Conservation (phyloP, 345 rosid species). For the Chamaenerion angustifolium region DNA sequence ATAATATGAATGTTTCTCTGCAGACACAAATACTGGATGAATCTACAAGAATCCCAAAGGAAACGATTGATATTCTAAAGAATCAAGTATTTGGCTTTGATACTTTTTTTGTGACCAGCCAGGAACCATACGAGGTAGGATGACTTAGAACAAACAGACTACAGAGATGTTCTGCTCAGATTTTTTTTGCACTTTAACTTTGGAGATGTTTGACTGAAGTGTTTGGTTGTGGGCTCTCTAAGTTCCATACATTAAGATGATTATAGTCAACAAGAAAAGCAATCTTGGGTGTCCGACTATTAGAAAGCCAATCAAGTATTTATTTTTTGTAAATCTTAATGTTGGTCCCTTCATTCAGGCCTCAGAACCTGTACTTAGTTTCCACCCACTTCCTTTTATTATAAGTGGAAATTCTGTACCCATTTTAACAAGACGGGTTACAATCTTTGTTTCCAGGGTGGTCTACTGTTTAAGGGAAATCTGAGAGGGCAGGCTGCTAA, state of each 20-base stretch:
- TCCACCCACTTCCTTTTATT: background rate
- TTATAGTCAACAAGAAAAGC: no score
- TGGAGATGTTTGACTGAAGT: no score
- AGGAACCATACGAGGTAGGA: slow-evolving; percentile 93
- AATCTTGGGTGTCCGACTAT: no score
- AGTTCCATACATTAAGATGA: no score
- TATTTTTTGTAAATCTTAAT: no score
- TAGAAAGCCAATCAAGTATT: no score
- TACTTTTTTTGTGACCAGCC: slow-evolving; percentile 86
- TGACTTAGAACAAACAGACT: background rate
- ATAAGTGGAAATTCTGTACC: background rate
- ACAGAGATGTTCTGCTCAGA: slow-evolving; percentile 3
- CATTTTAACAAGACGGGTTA: slow-evolving; percentile 2
- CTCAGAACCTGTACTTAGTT: no score
- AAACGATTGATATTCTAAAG: slow-evolving; percentile 65
- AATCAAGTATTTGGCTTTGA: slow-evolving; percentile 95
- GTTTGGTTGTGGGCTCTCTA: no score
- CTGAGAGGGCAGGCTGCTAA: slow-evolving; percentile 71
- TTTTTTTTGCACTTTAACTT: background rate
- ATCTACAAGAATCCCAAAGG: slow-evolving; percentile 65
- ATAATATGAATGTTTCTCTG: slow-evolving; percentile 14
- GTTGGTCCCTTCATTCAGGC: no score
- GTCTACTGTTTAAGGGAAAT: slow-evolving; percentile 88
- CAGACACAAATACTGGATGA: slow-evolving; percentile 76
- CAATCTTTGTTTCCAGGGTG: slow-evolving; percentile 40